A percentile compares a stretch with the other conserved stretches of the same genome.
These are phyloP conservation scores for Alnus glutinosa DNA, from an alignment of 306 rosid genomes.

Conservation along the genomic window DNA sequence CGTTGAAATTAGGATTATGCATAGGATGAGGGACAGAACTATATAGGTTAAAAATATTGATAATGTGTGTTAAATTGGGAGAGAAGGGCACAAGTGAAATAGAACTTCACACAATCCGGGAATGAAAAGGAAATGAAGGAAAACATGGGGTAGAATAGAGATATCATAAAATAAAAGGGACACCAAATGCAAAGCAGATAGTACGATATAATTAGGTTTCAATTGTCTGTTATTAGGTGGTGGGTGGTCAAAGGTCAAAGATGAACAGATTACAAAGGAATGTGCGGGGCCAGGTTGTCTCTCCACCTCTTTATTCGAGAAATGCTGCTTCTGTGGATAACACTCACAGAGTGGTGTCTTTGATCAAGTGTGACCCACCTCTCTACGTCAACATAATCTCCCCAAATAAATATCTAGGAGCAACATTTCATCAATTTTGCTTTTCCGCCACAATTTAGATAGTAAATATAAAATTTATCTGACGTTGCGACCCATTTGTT, in stretches of 20 bases:
- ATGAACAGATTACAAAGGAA: constrained; percentile 50
- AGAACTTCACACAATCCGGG: no score
- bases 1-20: no score
- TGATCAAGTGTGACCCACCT: constrained; percentile 29
- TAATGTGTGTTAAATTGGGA: no score
- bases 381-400: constrained; percentile 1
- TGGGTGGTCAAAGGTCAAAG: constrained; percentile 91
- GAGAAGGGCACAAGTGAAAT: not conserved
- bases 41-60: no score
- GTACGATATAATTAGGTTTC: constrained; percentile 31
- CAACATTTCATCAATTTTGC: no score
- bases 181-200: constrained; percentile 19
- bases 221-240: constrained; percentile 31
- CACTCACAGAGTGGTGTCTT: constrained; percentile 29
- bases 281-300: constrained; percentile 83
- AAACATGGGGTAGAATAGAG: not conserved
- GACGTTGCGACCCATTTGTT: no score
- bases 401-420: no score
- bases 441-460: no score
- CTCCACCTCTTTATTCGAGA: constrained; percentile 45
- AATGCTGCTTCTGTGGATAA: constrained; percentile 57
- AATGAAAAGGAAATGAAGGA: not conserved
- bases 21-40: no score
- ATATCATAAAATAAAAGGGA: constrained; percentile 23
- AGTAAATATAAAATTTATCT: no score